Conservation (phyloP, 2,329 filamentous ascomycete genomes). For the Colletotrichum tabaci region DNA sequence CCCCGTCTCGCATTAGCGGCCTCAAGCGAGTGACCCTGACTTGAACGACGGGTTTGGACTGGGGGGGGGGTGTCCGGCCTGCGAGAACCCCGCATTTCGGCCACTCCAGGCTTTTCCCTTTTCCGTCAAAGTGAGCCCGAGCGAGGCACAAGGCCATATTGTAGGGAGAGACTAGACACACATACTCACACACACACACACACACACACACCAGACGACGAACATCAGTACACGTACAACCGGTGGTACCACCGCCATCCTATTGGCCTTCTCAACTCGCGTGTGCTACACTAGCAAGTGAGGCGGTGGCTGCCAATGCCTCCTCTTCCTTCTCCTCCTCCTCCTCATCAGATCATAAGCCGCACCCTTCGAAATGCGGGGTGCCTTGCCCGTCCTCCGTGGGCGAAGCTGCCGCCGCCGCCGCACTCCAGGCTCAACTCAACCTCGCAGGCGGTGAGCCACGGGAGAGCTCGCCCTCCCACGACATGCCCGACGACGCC, state of each 20-base stretch:
- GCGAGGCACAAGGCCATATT: not conserved
- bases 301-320: constrained; percentile 4
- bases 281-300: not conserved
- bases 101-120: constrained; percentile 31
- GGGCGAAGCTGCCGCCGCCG: constrained; percentile 1
- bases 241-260: constrained; percentile 25
- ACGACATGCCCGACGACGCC: constrained; percentile 1
- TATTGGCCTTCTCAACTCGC: constrained; percentile 14
- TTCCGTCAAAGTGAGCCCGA: constrained; percentile 1
- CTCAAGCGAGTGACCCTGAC: constrained; percentile 30
- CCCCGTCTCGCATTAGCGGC: constrained; percentile 13
- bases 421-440: constrained; percentile 3
- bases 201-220: constrained; percentile 22
- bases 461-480: constrained; percentile 1
- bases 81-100: constrained; percentile 38
- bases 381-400: constrained; percentile 18
- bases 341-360: constrained; percentile 32
- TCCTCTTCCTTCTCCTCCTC: not conserved
- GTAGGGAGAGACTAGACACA: constrained; percentile 1
- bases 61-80: constrained; percentile 1
- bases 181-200: too few relatives aligned
- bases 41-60: not conserved
- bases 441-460: constrained; percentile 22
- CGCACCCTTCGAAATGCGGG: constrained; percentile 36
- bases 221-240: constrained; percentile 22